Base-by-base conservation (phyloP, 2,329 filamentous ascomycete genomes). In the Ceratocystiopsis sp. region DNA sequence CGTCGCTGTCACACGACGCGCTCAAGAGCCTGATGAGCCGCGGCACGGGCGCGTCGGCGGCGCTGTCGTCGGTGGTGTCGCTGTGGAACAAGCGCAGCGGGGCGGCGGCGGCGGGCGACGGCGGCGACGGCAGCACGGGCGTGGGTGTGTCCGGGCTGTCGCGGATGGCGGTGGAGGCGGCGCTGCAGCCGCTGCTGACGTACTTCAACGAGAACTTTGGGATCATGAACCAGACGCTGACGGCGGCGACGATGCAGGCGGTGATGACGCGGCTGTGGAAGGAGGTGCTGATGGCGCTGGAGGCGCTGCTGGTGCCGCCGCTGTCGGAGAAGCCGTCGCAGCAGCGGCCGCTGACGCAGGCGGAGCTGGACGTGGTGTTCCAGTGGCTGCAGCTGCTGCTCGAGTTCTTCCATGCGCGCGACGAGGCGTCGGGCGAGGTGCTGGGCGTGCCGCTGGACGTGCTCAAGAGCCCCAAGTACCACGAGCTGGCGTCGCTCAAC, bases 191-290 rank as follows among this genome's bases (percentile, higher is more conserved):
- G 5, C 70, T 98, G 1, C 91, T 95, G 57, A 74, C 78, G 43
- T 98, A 98, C 59, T 98, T 98, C 57, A 84, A 98, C 57, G 89
- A 95, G 58, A 98, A 98, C 55, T 98, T 98, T 61, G 85, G 86
- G 46, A 94, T 96, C 52, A 94, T 98, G 87, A 95, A 96, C 63
- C 78, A 91, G 60, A 95, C 89, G 0, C 67, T 98, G 45, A 96
- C 91, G 1, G 81, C 86, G 45, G 80, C 85, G 45, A 93, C 91
- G n/a, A 95, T 98, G 89, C 78, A 87, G 53, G 87, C 91, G 57
- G 91, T 98, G 53, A 98, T 98, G 91, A 93, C 86, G 18, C 78
- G 91, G 38, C 65, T 98, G 7, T 98, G 91, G 91, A 98, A 98
- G 62, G 91, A 98, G 59, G 87, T 94, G 1, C 69, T 98, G 15